Conservation (phyloP, 1,139 yeast genomes). For the Yamadazyma sp. region DNA sequence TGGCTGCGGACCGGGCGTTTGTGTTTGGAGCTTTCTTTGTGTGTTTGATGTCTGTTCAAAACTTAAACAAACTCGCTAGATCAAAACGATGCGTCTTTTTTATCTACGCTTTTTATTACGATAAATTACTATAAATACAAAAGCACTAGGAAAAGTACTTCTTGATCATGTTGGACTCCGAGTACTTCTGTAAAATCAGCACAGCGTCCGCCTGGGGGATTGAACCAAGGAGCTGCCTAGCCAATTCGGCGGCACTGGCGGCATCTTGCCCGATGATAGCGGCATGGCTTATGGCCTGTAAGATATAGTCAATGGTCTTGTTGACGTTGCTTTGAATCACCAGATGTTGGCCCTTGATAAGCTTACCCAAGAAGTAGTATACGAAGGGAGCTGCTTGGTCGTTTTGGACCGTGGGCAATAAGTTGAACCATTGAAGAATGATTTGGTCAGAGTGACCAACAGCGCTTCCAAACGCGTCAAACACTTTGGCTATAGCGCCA, state of each 20-base stretch:
- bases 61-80: no score
- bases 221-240: slow-evolving; percentile 49
- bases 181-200: slow-evolving; percentile 52
- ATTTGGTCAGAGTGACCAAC: slow-evolving; percentile 65
- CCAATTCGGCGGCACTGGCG: slow-evolving; percentile 58
- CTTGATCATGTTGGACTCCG: slow-evolving; percentile 14
- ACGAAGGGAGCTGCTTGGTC: slow-evolving; percentile 90
- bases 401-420: slow-evolving; percentile 81
- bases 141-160: slow-evolving; percentile 14
- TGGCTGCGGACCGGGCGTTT: neutral
- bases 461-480: slow-evolving; percentile 54
- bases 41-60: no score
- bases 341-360: slow-evolving; percentile 71
- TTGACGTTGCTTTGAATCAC: slow-evolving; percentile 56
- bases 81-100: no score
- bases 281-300: slow-evolving; percentile 73
- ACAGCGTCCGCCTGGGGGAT: slow-evolving; percentile 66
- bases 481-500: slow-evolving; percentile 80
- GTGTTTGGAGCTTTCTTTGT: no score
- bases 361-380: slow-evolving; percentile 71
- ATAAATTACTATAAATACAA: neutral
- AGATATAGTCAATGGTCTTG: slow-evolving; percentile 69
- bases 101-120: no score
- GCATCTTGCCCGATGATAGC: slow-evolving; percentile 73
- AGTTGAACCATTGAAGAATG: slow-evolving; percentile 73